Base-by-base conservation (phyloP, 768 basidiomycete species). In the Plicaturopsis crispa region DNA sequence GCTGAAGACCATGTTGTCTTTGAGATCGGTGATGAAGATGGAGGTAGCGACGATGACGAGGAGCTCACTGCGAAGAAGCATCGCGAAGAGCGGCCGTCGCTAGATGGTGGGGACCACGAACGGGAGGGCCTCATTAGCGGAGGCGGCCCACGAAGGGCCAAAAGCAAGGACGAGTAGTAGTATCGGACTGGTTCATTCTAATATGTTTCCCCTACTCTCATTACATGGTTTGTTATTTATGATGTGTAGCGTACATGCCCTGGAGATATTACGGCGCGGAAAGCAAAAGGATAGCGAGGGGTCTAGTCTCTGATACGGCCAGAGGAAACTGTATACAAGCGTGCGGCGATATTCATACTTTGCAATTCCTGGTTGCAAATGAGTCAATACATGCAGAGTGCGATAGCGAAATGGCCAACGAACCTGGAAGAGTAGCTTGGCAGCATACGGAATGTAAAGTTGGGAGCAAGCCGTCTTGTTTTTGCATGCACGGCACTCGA, bases 391-490 rank as follows among this genome's bases (percentile, higher is more conserved):
- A 35, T 38, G 5, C 4, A 17, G 34, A 31, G 7, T 2, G 38
- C 42, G 6, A 14, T 11, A 31, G 10, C 8, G 14, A 14, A 28
- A 28, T 28, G 26, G 10, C 14, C 26, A n/a, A 57, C 70, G 31
- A 51, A 80, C 90, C 78, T 96, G 93, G 83, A 96, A 92, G 32
- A 97, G 72, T 39, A 96, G 62, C 59, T 98, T 96, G 14, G 94
- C 94, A 8, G 96, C 94, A 56, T 99, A 99, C 19, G 96, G 93
- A 57, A 94, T 88, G 51, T 88, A 86, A 5, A 89, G 57, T 49
- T 92, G 92, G 36, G 88, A 90, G 57, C 85, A 85, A 22, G 88
- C 88, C 13, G 91, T 94, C 67, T 93, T 93, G 69, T 96, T 97
- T 57, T 92, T 87, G 65, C 94, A 98, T 17, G 92, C 86, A 39